Conservation (phyloP, 441 rosid species). For the Manihot esculenta region DNA sequence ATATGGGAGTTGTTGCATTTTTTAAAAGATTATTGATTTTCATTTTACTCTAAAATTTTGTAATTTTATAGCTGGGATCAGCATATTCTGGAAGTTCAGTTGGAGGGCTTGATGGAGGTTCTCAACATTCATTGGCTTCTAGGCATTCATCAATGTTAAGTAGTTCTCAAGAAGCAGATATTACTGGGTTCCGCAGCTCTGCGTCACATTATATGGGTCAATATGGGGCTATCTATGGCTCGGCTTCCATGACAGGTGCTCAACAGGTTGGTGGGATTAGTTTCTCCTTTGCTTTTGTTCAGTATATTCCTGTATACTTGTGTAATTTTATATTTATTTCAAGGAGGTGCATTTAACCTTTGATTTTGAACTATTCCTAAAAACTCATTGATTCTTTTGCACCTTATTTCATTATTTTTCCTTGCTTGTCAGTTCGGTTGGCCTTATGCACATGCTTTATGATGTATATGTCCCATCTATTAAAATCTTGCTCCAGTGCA, state of each 20-base stretch:
- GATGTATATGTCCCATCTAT: neutral
- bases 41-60: neutral
- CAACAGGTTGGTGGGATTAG: slow-evolving; percentile 48
- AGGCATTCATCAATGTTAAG: slow-evolving; percentile 61
- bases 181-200: slow-evolving; percentile 64
- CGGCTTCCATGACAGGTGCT: slow-evolving; percentile 51
- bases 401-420: neutral
- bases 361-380: neutral
- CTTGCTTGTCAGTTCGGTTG: neutral
- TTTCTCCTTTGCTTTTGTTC: neutral
- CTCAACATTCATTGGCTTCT: slow-evolving; percentile 63
- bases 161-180: slow-evolving; percentile 62
- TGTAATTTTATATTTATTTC: neutral
- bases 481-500: neutral
- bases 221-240: slow-evolving; percentile 61
- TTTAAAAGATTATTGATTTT: neutral
- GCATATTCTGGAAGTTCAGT: slow-evolving; percentile 69
- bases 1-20: neutral
- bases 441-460: neutral
- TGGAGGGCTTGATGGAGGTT: slow-evolving; percentile 59
- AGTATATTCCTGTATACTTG: neutral
- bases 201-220: slow-evolving; percentile 72
- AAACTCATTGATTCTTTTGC: neutral
- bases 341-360: neutral
- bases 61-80: slow-evolving; percentile 50